Percentiles rank a stretch among this genome's conserved stretches.
Conservation (phyloP, 345 rosid species). For the Clarkia xantiana region DNA sequence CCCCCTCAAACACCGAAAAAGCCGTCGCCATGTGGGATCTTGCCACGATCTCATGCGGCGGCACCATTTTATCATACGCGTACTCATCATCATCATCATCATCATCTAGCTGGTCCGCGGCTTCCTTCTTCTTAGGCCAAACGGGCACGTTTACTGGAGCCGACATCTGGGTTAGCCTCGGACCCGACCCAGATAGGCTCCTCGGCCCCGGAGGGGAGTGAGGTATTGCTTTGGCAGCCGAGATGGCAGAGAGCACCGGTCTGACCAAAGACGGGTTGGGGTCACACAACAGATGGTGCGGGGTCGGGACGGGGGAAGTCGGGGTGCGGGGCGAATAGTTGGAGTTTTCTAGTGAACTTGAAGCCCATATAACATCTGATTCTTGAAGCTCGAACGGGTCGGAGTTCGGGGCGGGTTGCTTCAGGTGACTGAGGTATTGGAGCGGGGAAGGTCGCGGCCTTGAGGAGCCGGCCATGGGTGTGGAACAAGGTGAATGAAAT, state of each 20-base stretch:
- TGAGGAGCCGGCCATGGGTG: no score
- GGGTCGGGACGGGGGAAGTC: neutral
- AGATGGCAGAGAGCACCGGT: constrained; percentile 7
- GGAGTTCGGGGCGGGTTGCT: neutral
- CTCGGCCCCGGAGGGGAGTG: constrained; percentile 3
- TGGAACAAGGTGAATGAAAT: no score
- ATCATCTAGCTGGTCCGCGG: neutral
- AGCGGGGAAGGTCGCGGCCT: neutral
- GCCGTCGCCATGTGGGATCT: constrained; percentile 5
- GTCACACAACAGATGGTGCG: neutral
- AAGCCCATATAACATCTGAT: constrained; percentile 10
- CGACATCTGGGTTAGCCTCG: constrained; percentile 6
- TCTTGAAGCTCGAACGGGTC: constrained; percentile 9
- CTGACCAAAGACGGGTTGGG: constrained; percentile 4
- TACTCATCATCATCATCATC: neutral
- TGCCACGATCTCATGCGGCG: constrained; percentile 10
- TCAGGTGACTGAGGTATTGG: neutral
- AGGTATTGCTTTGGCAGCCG: constrained; percentile 6
- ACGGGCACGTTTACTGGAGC: constrained; percentile 10
- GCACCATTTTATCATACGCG: constrained; percentile 6
- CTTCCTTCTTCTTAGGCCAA: constrained; percentile 8
- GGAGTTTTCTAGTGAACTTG: neutral
- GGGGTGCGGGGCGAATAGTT: neutral
- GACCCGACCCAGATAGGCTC: constrained; percentile 1
- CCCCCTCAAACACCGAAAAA: constrained; percentile 9